Percentiles rank a stretch among this genome's conserved stretches.
Conservation (phyloP, 2,329 filamentous ascomycete species). For the Aspergillus spinulosporus region DNA sequence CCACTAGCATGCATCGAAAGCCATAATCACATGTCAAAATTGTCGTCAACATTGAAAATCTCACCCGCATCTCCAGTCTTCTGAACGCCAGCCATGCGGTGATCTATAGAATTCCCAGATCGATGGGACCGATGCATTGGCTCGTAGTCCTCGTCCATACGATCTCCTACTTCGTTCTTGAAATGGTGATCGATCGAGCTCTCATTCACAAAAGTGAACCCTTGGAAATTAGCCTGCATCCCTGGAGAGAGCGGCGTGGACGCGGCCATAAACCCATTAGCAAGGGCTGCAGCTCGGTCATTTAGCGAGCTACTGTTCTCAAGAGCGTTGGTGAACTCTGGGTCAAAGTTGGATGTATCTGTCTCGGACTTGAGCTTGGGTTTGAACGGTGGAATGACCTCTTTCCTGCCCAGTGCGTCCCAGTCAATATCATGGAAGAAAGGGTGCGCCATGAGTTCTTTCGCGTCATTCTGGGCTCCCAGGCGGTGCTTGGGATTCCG, state of each 20-base stretch:
- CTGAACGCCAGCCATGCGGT: constrained; percentile 48
- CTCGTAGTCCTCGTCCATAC: constrained; percentile 45
- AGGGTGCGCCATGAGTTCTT: constrained; percentile 88
- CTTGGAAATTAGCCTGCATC: constrained; percentile 96
- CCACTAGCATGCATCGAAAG: constrained; percentile 38
- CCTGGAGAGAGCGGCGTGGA: constrained; percentile 92
- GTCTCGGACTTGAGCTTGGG: constrained; percentile 94
- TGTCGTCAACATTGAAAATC: constrained; percentile 47
- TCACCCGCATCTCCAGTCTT: constrained; percentile 41
- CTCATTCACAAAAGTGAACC: constrained; percentile 98
- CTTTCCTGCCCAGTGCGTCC: constrained; percentile 82
- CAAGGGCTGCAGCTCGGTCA: constrained; percentile 81
- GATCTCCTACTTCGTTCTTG: constrained; percentile 37
- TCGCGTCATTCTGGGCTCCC: constrained; percentile 85
- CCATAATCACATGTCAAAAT: constrained; percentile 49
- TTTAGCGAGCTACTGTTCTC: constrained; percentile 86
- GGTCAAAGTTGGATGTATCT: constrained; percentile 97
- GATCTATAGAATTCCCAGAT: constrained; percentile 34
- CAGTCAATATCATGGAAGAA: constrained; percentile 97
- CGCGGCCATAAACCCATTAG: constrained; percentile 75
- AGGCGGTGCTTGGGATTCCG: constrained; percentile 94
- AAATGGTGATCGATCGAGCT: constrained; percentile 74
- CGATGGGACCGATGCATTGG: constrained; percentile 37
- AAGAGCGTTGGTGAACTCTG: constrained; percentile 94
- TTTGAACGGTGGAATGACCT: constrained; percentile 95